Evolutionary conservation across 2,329 filamentous ascomycete species (phyloP), one percentile per base, ranked within the genome.

Genomic region (Chrysosporium queenslandicum): DNA sequence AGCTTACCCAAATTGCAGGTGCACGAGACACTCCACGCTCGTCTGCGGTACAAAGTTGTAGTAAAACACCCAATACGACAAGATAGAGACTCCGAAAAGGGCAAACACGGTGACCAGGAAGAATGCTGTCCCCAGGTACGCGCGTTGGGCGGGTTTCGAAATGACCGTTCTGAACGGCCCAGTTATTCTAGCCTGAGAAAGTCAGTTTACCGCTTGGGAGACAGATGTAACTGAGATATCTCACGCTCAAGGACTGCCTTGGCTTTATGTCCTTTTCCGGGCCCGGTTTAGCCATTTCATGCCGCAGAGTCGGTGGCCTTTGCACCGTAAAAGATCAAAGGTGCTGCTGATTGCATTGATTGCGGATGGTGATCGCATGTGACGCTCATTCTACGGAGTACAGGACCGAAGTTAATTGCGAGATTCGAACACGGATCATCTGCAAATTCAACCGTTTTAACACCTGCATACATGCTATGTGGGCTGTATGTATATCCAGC

Each of bases 51-150:
- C 78, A 68, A 82, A 86, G 56, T 75, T 77, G 66, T 77, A 75
- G 71, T 87, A 87, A 69, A 87, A 86, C 16, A 82, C 68, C 32
- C 73, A 71, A 63, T 86, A 87, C 30, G 81, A 80, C 36, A 79
- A 62, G 5, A 76, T 68, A 4, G 83, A 81, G 18, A 81, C 65
- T 34, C 71, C 74, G 40, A 85, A 68, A 47, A 87, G 75, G 37
- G 77, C 58, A 14, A 76, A 58, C 2, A 77, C 76, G 20, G 80
- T 73, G 47, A 70, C 58, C 42, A 77, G 63, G 57, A 81, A 70
- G 21, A 84, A 72, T 12, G 76, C 57, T 12, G 75, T 79, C 54
- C 78, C 79, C 45, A 87, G 66, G 63, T 86, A 87, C 27, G 81
- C 77, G 60, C 78, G 76, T 48, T 77, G 74, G n/a, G 83, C 80